A percentile compares a stretch with the other conserved stretches of the same genome.
Conservation (phyloP, 1,139 yeast genomes). For the Ashbya aceris region DNA sequence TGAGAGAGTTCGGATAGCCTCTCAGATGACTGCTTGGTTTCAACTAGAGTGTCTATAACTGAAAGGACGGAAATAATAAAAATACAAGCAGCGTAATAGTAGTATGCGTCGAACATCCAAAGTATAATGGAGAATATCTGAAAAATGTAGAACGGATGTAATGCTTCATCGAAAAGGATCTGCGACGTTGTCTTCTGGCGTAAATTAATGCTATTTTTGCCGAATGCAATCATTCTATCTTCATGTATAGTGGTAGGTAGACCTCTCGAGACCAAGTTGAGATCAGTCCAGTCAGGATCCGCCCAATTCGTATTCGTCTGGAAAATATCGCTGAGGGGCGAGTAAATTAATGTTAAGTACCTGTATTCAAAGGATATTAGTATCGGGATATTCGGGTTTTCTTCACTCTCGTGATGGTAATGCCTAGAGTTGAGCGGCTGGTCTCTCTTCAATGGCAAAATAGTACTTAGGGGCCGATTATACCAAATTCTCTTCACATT, state of each 20-base stretch:
- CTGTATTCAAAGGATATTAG: slow-evolving; percentile 69
- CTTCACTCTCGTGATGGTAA: slow-evolving; percentile 22
- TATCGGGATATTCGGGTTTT: slow-evolving; percentile 44
- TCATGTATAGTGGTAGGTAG: slow-evolving; percentile 59
- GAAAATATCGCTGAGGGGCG: slow-evolving; percentile 80
- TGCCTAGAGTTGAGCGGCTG: slow-evolving; percentile 7
- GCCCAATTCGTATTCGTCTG: slow-evolving; percentile 82
- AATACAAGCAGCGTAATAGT: slow-evolving; percentile 88
- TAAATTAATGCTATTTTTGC: slow-evolving; percentile 63
- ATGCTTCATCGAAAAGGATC: slow-evolving; percentile 72
- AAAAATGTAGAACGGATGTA: slow-evolving; percentile 91
- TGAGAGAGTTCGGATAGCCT: slow-evolving; percentile 67
- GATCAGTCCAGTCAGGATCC: slow-evolving; percentile 63
- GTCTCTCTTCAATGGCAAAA: slow-evolving; percentile 33
- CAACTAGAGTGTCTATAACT: slow-evolving; percentile 68
- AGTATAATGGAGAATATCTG: slow-evolving; percentile 84
- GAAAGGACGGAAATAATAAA: slow-evolving; percentile 77
- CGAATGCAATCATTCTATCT: slow-evolving; percentile 67
- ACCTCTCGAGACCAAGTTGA: slow-evolving; percentile 55
- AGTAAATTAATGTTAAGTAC: slow-evolving; percentile 71
- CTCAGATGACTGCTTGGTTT: slow-evolving; percentile 67
- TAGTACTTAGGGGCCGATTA: slow-evolving; percentile 61
- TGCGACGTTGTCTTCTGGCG: slow-evolving; percentile 59
- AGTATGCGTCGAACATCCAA: slow-evolving; percentile 89
- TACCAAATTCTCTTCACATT: slow-evolving; percentile 50